Conservation (phyloP, 2,329 filamentous ascomycete species). For the Alternaria infectoria region DNA sequence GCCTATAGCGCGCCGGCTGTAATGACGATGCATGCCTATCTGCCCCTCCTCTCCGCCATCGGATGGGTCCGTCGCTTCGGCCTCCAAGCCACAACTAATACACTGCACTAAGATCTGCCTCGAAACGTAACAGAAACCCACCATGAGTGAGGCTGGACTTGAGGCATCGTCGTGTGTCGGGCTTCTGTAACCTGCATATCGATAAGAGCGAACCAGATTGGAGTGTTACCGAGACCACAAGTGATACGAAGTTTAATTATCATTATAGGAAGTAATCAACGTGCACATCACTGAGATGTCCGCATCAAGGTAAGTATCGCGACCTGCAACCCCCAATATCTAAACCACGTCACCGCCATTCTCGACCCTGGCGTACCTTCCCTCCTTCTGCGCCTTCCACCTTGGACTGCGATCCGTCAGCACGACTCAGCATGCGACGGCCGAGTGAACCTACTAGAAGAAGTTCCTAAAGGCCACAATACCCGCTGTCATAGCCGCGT, state of each 20-base stretch:
- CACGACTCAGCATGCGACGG: constrained; percentile 1
- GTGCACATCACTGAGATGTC: neutral
- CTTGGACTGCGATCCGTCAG: constrained; percentile 34
- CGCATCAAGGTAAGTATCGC: neutral
- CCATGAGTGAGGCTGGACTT: neutral
- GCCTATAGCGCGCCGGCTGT: neutral
- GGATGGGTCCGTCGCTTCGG: constrained; percentile 11
- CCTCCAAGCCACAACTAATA: constrained; percentile 20
- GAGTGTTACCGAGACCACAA: neutral
- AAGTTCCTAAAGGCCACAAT: constrained; percentile 62
- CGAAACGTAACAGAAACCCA: constrained; percentile 37
- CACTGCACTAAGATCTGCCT: constrained; percentile 25
- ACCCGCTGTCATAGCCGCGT: constrained; percentile 59
- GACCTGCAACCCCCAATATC: neutral
- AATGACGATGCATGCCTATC: neutral
- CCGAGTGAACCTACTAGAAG: constrained; percentile 51
- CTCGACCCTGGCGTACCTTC: constrained; percentile 26
- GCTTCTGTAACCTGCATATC: neutral
- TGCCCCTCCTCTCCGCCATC: constrained; percentile 32
- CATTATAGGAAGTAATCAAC: neutral
- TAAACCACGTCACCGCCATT: constrained; percentile 5
- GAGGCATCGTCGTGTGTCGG: constrained; percentile 2
- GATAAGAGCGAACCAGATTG: neutral
- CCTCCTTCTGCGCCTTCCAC: constrained; percentile 27
- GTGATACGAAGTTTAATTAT: neutral